Percentiles rank a stretch among this genome's conserved stretches.
These are phyloP conservation scores for Salvia sclarea DNA, from an alignment of 305 asterid species.

Conservation along the genomic window DNA sequence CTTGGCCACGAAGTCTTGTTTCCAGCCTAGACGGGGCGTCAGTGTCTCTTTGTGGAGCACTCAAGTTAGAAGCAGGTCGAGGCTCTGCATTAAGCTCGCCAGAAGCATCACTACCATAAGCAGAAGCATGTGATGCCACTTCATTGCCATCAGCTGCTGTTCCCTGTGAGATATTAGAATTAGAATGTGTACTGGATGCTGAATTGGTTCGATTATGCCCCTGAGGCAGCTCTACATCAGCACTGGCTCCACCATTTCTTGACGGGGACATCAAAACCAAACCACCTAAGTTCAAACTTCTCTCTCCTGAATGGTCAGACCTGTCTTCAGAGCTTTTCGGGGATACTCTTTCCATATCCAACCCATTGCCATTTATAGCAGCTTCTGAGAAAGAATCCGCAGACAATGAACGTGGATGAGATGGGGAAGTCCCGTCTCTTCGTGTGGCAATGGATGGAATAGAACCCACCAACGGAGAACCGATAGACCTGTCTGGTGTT, in stretches of 20 bases:
- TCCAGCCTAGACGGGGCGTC: slow-evolving; percentile 56
- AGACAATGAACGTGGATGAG: slow-evolving; percentile 66
- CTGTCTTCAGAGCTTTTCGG: slow-evolving; percentile 56
- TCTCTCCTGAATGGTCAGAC: slow-evolving; percentile 60
- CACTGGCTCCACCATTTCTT: slow-evolving; percentile 43
- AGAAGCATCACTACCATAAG: slow-evolving; percentile 58
- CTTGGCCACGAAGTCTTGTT: slow-evolving; percentile 64
- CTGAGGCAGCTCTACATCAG: slow-evolving; percentile 45
- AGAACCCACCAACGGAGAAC: slow-evolving; percentile 54
- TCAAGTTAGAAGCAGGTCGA: slow-evolving; percentile 50
- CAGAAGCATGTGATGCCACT: slow-evolving; percentile 49
- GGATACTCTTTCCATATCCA: slow-evolving; percentile 51
- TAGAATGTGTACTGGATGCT: slow-evolving; percentile 60
- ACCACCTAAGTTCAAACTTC: slow-evolving; percentile 45
- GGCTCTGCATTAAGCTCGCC: slow-evolving; percentile 62
- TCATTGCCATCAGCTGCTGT: slow-evolving; percentile 61
- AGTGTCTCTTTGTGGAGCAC: slow-evolving; percentile 56
- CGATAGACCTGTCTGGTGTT: slow-evolving; percentile 56
- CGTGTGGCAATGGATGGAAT: slow-evolving; percentile 46
- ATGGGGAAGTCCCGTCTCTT: slow-evolving; percentile 50
- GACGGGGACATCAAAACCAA: slow-evolving; percentile 47
- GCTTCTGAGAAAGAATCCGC: slow-evolving; percentile 65
- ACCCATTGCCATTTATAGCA: slow-evolving; percentile 46
- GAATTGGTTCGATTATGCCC: slow-evolving; percentile 72
- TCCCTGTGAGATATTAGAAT: slow-evolving; percentile 64